Evolutionary conservation across 768 basidiomycete genomes (phyloP), one percentile per base, ranked within the genome.

Genomic region (Trametes cubensis): DNA sequence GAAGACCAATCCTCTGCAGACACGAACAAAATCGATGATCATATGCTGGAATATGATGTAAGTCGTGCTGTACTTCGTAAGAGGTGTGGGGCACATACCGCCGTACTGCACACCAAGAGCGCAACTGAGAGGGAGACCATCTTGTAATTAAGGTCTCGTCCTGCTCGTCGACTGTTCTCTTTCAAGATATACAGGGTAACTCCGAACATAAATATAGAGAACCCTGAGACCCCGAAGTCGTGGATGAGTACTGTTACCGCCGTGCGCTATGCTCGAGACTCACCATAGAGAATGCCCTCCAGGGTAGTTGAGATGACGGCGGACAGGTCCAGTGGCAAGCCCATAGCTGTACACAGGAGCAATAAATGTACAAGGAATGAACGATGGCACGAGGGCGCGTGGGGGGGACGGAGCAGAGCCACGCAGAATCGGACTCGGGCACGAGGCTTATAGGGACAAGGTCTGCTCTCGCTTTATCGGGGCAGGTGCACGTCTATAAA

Each of bases 131-230:
- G 67, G 5, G 47, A 18, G 3, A 74, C 4, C 69, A 61, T 54
- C 10, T 18, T 21, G 38, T 39, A 30, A 20, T 61, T 55, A 7
- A 55, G 13, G 20, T 38, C 53, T 13, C 34, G 26, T 20, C 38
- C 49, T 21, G 51, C 46, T 26, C 46, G 40, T 26, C 46, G 45
- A 26, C 47, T 53, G 6, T 60, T 38, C 34, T 44, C 26, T 20
- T 44, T 51, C n/a, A 76, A 39, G 0, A 60, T 67, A 66, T 70
- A 72, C 13, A 77, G 45, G 0, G 74, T 73, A 3, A 65, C 68
- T 7, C 68, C 66, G 60, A 75, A 77, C 76, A 77, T 76, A 41
- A 76, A 55, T 26, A 75, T 34, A 5, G 75, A 77, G 57, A 76
- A 74, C 0, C 76, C 76, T 77, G 45, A 20, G n/a, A 18, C 18